phyloP scores from a whole-genome alignment of 441 rosid species.

The Raphanus hybrid region DNA sequence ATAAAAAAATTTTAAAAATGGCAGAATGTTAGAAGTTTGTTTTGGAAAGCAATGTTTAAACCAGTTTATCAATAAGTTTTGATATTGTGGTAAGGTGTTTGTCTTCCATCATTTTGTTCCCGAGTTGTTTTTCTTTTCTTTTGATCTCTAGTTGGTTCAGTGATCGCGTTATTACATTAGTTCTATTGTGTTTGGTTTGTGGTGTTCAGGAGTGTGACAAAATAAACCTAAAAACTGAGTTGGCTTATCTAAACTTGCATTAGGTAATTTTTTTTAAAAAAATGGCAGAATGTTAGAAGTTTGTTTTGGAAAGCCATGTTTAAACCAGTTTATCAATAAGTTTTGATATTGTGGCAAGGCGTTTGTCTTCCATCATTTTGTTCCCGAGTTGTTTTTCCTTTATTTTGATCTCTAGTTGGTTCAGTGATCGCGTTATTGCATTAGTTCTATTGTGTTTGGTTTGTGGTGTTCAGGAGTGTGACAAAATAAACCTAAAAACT shows the following conservation, averaged over 20 bases:
- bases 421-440: no score
- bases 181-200: no score
- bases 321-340: not conserved
- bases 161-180: not conserved
- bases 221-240: no score
- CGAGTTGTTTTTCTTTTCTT: not conserved
- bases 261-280: no score
- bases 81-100: not conserved
- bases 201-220: no score
- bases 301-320: not conserved
- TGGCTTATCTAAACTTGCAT: no score
- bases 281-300: not conserved
- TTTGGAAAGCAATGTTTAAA: not conserved
- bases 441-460: no score
- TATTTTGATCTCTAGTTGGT: not conserved
- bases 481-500: no score
- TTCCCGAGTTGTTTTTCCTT: not conserved
- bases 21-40: not conserved
- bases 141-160: not conserved
- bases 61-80: not conserved
- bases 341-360: not conserved
- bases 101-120: not conserved
- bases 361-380: not conserved
- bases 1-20: not conserved
- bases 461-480: no score